phyloP scores from a whole-genome alignment of 495 filamentous ascomycete species.

The Penicillium paradoxum region DNA sequence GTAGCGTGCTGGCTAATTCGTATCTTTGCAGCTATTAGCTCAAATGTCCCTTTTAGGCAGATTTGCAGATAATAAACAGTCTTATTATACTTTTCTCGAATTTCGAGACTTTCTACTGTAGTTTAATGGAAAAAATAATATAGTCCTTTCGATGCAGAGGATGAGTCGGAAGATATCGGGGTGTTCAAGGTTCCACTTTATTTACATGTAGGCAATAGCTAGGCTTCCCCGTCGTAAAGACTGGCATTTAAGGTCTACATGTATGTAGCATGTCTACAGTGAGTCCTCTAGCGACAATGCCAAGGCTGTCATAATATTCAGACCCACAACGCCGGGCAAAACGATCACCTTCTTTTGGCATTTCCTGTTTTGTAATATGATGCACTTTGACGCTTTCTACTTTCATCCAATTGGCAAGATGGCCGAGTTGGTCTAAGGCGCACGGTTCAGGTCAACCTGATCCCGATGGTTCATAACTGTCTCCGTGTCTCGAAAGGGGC shows the following conservation, averaged over 20 bases:
- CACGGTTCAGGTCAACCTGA: slow-evolving; percentile 25
- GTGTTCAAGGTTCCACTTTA: too few species aligned
- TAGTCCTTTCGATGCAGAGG: too few species aligned
- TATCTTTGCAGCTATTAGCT: not conserved
- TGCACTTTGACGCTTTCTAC: not conserved
- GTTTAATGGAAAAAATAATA: not conserved
- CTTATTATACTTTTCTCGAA: not conserved
- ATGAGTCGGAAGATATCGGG: too few species aligned
- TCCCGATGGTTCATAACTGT: slow-evolving; percentile 12
- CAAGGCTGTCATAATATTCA: too few species aligned
- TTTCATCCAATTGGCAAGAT: slow-evolving; percentile 16
- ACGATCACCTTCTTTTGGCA: too few species aligned
- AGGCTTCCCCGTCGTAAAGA: too few species aligned
- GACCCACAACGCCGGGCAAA: too few species aligned
- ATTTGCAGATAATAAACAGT: not conserved
- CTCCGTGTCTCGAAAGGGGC: slow-evolving; percentile 21
- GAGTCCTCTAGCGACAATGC: too few species aligned
- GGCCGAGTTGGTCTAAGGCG: slow-evolving; percentile 31
- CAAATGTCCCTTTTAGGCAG: not conserved
- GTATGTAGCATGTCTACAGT: too few species aligned
- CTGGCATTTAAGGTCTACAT: too few species aligned
- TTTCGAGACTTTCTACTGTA: not conserved
- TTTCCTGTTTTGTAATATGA: too few species aligned
- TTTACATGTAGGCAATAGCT: too few species aligned
- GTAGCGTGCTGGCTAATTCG: not conserved